These are phyloP conservation scores for Lenwebbia sp. DNA, from an alignment of 345 rosid genomes.

Conservation along the genomic window DNA sequence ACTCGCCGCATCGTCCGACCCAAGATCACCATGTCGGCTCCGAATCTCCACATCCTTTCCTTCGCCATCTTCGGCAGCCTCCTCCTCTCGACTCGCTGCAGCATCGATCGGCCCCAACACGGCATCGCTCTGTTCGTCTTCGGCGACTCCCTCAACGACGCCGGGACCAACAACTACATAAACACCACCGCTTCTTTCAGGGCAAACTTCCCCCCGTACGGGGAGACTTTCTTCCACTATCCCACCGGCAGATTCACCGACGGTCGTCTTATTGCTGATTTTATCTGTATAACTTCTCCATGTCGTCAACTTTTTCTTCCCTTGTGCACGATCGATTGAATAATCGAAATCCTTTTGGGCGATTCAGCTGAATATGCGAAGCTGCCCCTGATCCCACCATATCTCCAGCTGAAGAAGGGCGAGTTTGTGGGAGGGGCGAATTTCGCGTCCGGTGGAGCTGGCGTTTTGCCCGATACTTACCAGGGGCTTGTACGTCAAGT, in stretches of 20 bases:
- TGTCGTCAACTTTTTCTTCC: neutral
- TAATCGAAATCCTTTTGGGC: neutral
- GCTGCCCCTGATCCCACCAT: constrained; percentile 3
- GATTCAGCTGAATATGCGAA: constrained; percentile 9
- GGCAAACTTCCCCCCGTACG: constrained; percentile 22
- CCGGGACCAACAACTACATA: constrained; percentile 23
- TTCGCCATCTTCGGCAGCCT: neutral
- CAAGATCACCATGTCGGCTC: neutral
- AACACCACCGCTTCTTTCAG: neutral
- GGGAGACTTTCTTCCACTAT: constrained; percentile 11
- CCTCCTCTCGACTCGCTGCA: neutral
- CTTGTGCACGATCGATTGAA: neutral
- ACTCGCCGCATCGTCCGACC: neutral
- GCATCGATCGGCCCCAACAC: neutral
- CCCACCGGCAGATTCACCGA: constrained; percentile 19
- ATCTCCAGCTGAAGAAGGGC: neutral
- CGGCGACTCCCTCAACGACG: constrained; percentile 29
- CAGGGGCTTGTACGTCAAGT: neutral
- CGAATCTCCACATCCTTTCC: neutral
- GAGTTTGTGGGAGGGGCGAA: constrained; percentile 5
- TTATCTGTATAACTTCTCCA: constrained; percentile 8
- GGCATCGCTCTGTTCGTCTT: constrained; percentile 10
- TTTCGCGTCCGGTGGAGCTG: constrained; percentile 16
- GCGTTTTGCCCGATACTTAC: constrained; percentile 7
- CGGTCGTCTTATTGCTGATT: constrained; percentile 17